Evolutionary conservation across 805 yeast species (phyloP).

Genomic region (Spathaspora gorwiae): DNA sequence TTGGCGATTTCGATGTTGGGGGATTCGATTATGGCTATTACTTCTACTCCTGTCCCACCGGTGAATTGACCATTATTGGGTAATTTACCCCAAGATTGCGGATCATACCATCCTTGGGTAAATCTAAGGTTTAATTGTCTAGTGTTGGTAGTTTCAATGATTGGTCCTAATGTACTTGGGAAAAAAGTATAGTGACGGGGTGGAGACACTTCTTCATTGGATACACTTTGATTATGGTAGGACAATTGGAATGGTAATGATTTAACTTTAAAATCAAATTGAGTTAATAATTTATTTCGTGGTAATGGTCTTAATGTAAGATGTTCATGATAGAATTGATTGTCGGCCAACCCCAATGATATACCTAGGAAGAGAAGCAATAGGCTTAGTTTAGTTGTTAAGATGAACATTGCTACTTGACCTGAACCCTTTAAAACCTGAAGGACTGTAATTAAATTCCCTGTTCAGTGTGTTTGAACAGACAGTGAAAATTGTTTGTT

Average conservation of each 20-base stretch:
- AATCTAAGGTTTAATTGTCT: conserved; percentile 80
- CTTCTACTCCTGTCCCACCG: conserved; percentile 95
- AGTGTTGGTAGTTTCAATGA: conserved; percentile 60
- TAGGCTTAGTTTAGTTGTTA: too few species aligned
- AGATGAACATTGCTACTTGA: too few species aligned
- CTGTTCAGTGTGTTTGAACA: too few species aligned
- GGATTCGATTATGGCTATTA: conserved; percentile 84
- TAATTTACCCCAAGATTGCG: conserved; percentile 78
- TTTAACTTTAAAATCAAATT: conserved; percentile 63
- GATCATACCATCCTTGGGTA: conserved; percentile 94
- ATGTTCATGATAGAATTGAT: conserved; percentile 48
- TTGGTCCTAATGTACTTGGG: conserved; percentile 78
- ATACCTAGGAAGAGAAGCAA: not conserved
- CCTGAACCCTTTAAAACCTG: too few species aligned
- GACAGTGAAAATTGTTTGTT: too few species aligned
- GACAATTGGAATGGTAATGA: conserved; percentile 41
- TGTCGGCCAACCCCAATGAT: conserved; percentile 5
- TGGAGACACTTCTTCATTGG: conserved; percentile 2
- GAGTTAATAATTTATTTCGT: conserved; percentile 62
- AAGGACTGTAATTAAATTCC: too few species aligned
- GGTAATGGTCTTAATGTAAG: conserved; percentile 67
- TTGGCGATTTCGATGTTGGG: conserved; percentile 49
- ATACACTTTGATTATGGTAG: conserved; percentile 14
- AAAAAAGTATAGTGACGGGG: conserved; percentile 58
- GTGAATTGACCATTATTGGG: conserved; percentile 67